phyloP scores from a whole-genome alignment of 192 early-diverging fungal species.

The Martensiomyces pterosporus region DNA sequence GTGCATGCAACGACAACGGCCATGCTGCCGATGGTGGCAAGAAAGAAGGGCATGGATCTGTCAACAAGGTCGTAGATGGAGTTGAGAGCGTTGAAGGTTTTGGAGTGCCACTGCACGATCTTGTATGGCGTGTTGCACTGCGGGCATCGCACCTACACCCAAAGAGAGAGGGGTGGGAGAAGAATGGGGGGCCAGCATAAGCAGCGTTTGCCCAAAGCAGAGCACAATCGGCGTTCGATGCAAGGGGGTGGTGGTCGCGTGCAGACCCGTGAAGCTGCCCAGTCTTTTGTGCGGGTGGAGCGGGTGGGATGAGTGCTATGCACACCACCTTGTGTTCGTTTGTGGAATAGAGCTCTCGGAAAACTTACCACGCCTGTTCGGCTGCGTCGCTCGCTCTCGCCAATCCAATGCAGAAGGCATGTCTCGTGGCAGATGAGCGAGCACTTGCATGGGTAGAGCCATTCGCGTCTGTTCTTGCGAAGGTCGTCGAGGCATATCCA shows the following conservation, averaged over 20 bases:
- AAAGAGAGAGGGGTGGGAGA: background rate
- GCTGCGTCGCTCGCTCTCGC: constrained; percentile 56
- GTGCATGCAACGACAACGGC: constrained; percentile 61
- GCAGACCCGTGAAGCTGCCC: no score
- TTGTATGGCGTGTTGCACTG: constrained; percentile 65
- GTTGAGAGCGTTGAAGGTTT: constrained; percentile 50
- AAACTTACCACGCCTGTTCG: constrained; percentile 40
- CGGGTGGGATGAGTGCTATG: background rate
- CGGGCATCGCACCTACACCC: constrained; percentile 61
- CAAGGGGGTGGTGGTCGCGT: no score
- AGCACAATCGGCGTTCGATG: no score
- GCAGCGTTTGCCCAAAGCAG: no score
- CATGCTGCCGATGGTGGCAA: constrained; percentile 58
- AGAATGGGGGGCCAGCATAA: no score
- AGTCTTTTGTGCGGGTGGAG: background rate
- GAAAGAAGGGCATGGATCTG: constrained; percentile 58
- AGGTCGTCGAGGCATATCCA: constrained; percentile 80
- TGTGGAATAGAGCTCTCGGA: background rate
- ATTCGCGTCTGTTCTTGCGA: constrained; percentile 54
- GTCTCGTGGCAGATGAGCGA: constrained; percentile 75
- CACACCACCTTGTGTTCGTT: background rate
- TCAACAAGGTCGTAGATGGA: constrained; percentile 54
- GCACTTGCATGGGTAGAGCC: constrained; percentile 70
- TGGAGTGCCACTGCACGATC: constrained; percentile 53
- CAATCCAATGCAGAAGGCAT: constrained; percentile 72